Evolutionary conservation across 768 basidiomycete genomes (phyloP), one percentile per base, ranked within the genome.

Genomic region (Psilocybe sp.): DNA sequence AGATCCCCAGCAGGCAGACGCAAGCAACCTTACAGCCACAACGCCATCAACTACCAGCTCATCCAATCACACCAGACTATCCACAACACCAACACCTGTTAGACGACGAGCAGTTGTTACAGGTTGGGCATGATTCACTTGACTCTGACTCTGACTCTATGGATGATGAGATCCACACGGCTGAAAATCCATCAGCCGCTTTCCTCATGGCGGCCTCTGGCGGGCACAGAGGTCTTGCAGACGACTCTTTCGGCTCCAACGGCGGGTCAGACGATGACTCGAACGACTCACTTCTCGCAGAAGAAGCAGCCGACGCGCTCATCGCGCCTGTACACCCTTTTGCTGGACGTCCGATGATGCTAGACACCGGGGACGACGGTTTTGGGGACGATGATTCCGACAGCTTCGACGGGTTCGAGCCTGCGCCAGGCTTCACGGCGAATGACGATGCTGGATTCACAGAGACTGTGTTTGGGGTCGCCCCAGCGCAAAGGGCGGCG

Each of bases 381-480:
- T 78, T 77, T 45, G 77, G 77, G 50, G 74, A 76, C 37, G 66
- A 75, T 56, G 79, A 79, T 9, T 42, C 41, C 50, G 75, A 79
- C 58, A 77, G 79, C 35, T 80, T 75, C 49, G 77, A 79, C 52
- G 76, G 72, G 51, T 66, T 65, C 49, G 69, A 62, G 44, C 70
- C 69, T 40, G 42, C 36, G 20, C 41, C 33, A 15, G 41, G 32
- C 15, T n/a, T n/a, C 32, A 44, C 35, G 65, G 60, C 14, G 31
- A 50, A 63, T 55, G 43, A 69, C n/a, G 66, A 62, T 36, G 60
- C 54, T 19, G 70, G 74, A 44, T 23, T 32, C 19, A 82, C 84
- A 58, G 85, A 89, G 64, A 88, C 88, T 11, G 66, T 89, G 47
- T 89, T 90, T 66, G 88, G 88, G 13, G 78, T 81, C 10, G 76